Base-by-base conservation (phyloP, 371 early-diverging fungal genomes). In the Mucor racemosus region DNA sequence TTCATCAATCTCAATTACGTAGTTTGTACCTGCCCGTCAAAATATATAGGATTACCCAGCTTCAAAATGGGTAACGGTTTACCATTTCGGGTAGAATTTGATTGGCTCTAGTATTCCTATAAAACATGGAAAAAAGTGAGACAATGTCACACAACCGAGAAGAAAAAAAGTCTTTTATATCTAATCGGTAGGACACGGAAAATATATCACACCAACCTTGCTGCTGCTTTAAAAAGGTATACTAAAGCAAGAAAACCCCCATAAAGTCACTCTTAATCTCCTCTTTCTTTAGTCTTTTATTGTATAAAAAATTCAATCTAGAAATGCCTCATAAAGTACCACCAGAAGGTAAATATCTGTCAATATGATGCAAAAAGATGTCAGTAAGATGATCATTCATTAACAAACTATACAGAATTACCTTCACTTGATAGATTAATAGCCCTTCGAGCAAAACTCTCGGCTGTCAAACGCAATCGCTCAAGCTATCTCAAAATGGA, bases 391-490 rank as follows among this genome's bases (percentile, higher is more conserved):
- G 31, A 19, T 57, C 35, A 38, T 9, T 53, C 17, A 55, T 15
- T 33, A n/a, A 34, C 8, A 7, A 17, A 34, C 33, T 21, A 34
- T 66, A 31, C 61, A 79, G 93, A 92, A 62, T 81, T 81, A 61
- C 84, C 86, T 15, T 73, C 90, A 26, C 84, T 92, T 35, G 88
- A 85, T 48, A 73, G 77, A 3, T 78, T 92, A 11, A 74, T 91
- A 57, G 81, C 69, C 57, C 84, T 91, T 53, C 86, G 91, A 62
- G 89, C 90, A 60, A 82, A 85, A 34, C 84, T 92, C 10, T 86
- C 90, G 1, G 90, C 85, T 42, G 72, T 91, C 69, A 91, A 91
- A 71, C 84, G 87, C 68, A 88, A 91, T 76, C 90, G 90, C 14
- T 86, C 90, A 1, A 87, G 75, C 48, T 90, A 87, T 68, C 79